phyloP scores from a whole-genome alignment of 306 rosid species.

The Herpetospermum pedunculosum region DNA sequence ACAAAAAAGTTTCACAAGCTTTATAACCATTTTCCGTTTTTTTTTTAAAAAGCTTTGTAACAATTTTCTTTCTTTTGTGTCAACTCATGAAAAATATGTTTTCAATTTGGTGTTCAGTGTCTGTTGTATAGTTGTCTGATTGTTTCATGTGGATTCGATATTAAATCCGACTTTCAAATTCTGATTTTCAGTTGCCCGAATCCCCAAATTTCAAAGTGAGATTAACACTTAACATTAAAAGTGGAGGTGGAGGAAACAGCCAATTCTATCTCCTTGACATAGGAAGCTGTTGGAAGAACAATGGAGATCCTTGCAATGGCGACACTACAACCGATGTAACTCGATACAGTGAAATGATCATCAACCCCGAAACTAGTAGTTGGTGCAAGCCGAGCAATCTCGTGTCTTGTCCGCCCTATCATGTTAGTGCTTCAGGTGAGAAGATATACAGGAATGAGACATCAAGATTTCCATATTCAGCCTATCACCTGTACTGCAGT shows the following conservation, averaged over 20 bases:
- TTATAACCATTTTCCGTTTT: neutral
- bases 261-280: conserved; percentile 41
- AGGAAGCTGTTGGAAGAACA: conserved; percentile 52
- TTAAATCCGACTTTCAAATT: neutral
- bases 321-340: conserved; percentile 34
- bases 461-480: conserved; percentile 38
- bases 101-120: neutral
- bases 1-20: too few species aligned
- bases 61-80: neutral
- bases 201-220: conserved; percentile 42
- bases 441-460: conserved; percentile 35
- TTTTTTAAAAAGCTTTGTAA: too few species aligned
- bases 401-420: conserved; percentile 40
- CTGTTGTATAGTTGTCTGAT: neutral
- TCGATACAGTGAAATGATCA: conserved; percentile 45
- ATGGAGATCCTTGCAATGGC: conserved; percentile 38
- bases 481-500: conserved; percentile 42
- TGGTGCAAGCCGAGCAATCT: conserved; percentile 32
- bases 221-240: conserved; percentile 26
- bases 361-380: conserved; percentile 30
- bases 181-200: conserved; percentile 24
- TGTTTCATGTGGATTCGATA: neutral
- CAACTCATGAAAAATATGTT: neutral
- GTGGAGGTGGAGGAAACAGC: conserved; percentile 38
- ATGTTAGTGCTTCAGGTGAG: conserved; percentile 26